phyloP scores from a whole-genome alignment of 2,329 filamentous ascomycete genomes.

The Thelonectria olida region DNA sequence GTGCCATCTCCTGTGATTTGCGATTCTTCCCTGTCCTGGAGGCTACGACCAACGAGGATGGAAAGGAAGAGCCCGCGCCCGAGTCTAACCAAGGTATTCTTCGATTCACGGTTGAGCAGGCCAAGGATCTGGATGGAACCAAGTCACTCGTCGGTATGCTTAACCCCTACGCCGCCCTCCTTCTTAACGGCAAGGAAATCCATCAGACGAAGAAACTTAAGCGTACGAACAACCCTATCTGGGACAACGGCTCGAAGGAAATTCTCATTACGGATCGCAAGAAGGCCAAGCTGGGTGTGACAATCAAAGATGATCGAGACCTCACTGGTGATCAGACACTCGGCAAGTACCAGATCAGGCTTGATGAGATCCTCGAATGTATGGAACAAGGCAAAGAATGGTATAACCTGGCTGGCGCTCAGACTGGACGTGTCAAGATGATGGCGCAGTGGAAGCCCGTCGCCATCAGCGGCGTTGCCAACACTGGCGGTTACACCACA shows the following conservation, averaged over 20 bases:
- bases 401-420: slow-evolving; percentile 86
- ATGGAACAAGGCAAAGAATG: slow-evolving; percentile 95
- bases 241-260: slow-evolving; percentile 92
- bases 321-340: slow-evolving; percentile 83
- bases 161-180: slow-evolving; percentile 87
- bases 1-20: slow-evolving; percentile 81
- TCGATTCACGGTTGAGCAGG: slow-evolving; percentile 92
- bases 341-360: slow-evolving; percentile 93
- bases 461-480: slow-evolving; percentile 80
- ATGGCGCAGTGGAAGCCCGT: slow-evolving; percentile 96
- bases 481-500: slow-evolving; percentile 88
- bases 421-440: slow-evolving; percentile 89
- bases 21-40: slow-evolving; percentile 95
- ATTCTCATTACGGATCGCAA: slow-evolving; percentile 94
- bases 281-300: slow-evolving; percentile 86
- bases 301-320: slow-evolving; percentile 95
- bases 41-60: slow-evolving; percentile 75
- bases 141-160: slow-evolving; percentile 93
- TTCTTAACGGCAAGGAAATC: slow-evolving; percentile 92
- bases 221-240: slow-evolving; percentile 97
- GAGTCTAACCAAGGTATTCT: slow-evolving; percentile 94
- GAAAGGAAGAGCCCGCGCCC: slow-evolving; percentile 80
- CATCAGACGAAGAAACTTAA: slow-evolving; percentile 92
- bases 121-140: slow-evolving; percentile 91
- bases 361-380: slow-evolving; percentile 91